Conservation (phyloP, 164 flowering plant genomes). For the Piper longum region DNA sequence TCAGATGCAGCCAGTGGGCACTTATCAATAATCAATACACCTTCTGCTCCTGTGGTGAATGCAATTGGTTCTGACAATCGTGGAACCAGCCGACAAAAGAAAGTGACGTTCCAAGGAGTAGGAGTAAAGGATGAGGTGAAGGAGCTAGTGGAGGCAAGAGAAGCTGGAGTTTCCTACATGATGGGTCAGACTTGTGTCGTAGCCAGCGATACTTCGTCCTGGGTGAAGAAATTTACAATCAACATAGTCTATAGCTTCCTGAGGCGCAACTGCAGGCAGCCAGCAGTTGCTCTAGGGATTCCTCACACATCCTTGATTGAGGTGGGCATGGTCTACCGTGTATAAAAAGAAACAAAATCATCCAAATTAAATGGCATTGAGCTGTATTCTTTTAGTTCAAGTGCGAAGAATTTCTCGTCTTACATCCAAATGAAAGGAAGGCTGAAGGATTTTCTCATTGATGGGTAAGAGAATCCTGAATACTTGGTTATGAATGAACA, state of each 20-base stretch:
- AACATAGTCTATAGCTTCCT: conserved; percentile 37
- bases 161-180: conserved; percentile 47
- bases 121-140: conserved; percentile 20
- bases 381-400: too few species aligned
- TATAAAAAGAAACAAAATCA: conserved; percentile 9
- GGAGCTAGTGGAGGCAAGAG: conserved; percentile 30
- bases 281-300: conserved; percentile 31
- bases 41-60: conserved; percentile 5
- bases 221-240: conserved; percentile 33
- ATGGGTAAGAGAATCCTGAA: too few species aligned
- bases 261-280: conserved; percentile 35
- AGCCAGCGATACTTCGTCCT: conserved; percentile 30
- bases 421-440: too few species aligned
- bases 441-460: too few species aligned
- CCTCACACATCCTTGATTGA: conserved; percentile 45
- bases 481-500: too few species aligned
- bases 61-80: conserved; percentile 3
- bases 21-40: conserved; percentile 2
- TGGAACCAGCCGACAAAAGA: conserved; percentile 11
- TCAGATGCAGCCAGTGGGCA: conserved; percentile 5
- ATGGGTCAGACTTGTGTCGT: conserved; percentile 35
- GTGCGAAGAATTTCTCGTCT: too few species aligned
- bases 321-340: conserved; percentile 50
- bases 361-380: too few species aligned
- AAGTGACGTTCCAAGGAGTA: conserved; percentile 12